A percentile compares a stretch with the other conserved stretches of the same genome.
Conservation (phyloP, 371 early-diverging fungal genomes). For the Catenaria anguillulae region DNA sequence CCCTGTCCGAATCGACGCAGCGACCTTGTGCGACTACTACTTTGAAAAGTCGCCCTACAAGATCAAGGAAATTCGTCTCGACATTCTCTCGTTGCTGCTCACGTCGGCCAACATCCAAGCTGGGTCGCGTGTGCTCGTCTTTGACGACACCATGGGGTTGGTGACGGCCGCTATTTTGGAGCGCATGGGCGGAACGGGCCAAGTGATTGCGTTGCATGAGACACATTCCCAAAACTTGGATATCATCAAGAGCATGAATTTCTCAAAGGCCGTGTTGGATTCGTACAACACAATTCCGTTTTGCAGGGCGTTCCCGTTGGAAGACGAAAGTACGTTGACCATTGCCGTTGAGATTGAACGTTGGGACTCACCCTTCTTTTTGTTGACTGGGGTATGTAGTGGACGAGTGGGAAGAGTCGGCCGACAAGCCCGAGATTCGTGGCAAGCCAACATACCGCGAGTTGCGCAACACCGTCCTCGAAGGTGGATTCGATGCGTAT, state of each 20-base stretch:
- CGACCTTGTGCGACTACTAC: slow-evolving; percentile 61
- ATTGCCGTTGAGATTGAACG: not conserved
- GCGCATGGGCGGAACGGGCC: not conserved
- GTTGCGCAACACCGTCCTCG: slow-evolving; percentile 30
- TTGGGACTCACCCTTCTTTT: slow-evolving; percentile 3
- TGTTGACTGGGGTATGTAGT: slow-evolving; percentile 10
- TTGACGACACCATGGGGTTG: slow-evolving; percentile 82
- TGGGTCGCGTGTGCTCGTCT: slow-evolving; percentile 48
- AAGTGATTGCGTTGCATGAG: not conserved
- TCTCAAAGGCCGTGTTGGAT: not conserved
- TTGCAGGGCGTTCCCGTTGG: not conserved
- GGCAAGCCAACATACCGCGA: slow-evolving; percentile 63
- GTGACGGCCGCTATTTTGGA: slow-evolving; percentile 50
- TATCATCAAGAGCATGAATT: not conserved
- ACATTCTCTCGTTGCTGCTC: slow-evolving; percentile 82
- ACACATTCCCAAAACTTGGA: not conserved
- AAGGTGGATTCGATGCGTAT: slow-evolving; percentile 50
- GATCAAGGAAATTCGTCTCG: slow-evolving; percentile 67
- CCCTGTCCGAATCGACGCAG: slow-evolving; percentile 59
- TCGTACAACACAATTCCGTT: not conserved
- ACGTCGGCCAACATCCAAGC: slow-evolving; percentile 64
- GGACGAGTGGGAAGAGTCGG: slow-evolving; percentile 40
- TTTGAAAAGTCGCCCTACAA: slow-evolving; percentile 62
- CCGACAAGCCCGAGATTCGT: slow-evolving; percentile 52
- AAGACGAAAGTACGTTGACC: not conserved